Conservation (phyloP, 192 early-diverging fungal species). For the Lobosporangium transversale region DNA sequence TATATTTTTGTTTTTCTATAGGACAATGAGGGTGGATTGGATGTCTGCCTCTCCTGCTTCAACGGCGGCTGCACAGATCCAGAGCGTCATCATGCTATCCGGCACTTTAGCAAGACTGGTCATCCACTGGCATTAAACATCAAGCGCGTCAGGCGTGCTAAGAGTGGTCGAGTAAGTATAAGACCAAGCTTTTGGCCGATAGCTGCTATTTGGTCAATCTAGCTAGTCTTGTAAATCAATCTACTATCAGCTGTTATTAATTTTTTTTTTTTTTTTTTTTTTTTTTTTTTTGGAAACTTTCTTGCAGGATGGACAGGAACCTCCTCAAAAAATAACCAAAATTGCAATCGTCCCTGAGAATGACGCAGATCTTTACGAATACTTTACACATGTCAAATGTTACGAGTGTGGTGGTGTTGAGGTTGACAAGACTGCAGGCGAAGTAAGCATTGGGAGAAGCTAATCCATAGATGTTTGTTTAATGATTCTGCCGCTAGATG, state of each 20-base stretch:
- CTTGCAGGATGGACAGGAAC: constrained; percentile 58
- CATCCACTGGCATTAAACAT: constrained; percentile 92
- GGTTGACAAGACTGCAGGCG: constrained; percentile 62
- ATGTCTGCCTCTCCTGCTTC: constrained; percentile 95
- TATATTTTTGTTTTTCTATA: constrained; percentile 26
- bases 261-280: no score
- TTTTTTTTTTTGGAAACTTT: background rate
- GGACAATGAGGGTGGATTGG: constrained; percentile 81
- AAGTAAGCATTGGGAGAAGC: constrained; percentile 58
- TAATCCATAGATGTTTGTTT: no score
- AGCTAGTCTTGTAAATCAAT: no score
- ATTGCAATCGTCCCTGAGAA: constrained; percentile 85
- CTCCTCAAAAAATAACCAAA: constrained; percentile 93
- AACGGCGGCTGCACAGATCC: constrained; percentile 84
- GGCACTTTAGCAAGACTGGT: constrained; percentile 75
- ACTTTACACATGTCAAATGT: constrained; percentile 79
- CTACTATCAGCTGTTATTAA: no score
- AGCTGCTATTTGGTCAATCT: no score
- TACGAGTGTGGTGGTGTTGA: constrained; percentile 76
- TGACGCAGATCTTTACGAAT: constrained; percentile 80
- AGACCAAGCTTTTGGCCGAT: background rate
- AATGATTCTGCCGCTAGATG: no score
- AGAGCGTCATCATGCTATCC: constrained; percentile 75
- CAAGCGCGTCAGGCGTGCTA: constrained; percentile 66
- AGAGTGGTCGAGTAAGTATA: constrained; percentile 56